Evolutionary conservation across 2,329 filamentous ascomycete genomes (phyloP), one percentile per base, ranked within the genome.

Genomic region (Fusarium sacchari): DNA sequence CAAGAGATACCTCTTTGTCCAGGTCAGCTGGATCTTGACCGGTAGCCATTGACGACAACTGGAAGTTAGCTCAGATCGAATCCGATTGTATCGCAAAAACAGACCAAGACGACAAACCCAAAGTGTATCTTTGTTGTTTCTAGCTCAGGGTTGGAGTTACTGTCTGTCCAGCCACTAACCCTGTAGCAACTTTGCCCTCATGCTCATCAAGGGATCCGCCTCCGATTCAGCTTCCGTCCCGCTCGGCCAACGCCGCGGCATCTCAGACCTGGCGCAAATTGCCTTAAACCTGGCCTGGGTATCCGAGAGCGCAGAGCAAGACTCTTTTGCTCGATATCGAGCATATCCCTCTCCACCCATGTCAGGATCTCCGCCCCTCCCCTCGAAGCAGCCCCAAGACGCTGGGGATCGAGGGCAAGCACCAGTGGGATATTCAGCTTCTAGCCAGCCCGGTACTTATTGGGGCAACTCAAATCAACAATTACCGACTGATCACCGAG

Each of bases 321-420:
- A 87, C 84, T 83, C 85, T 84, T 86, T 85, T 86, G 85, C 86
- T 84, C 86, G 85, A 79, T 84, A 84, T 80, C 85, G 85, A 86
- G 88, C 88, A 81, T 92, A 92, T 84, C 90, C 90, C 81, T 92
- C 91, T 87, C 90, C 91, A 85, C 91, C 91, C 87, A 92, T 92
- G 91, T 92, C 91, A 86, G 90, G 89, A 81, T 91, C 90, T 85
- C 89, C 90, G 79, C 87, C 87, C 77, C 84, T 87, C 78, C 88
- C 89, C 82, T 85, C 86, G 81, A 90, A 88, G 84, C 81, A 83
- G 85, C 86, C 86, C 81, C 87, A 84, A 82, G 88, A 90, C 83
- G 85, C 85, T 79, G 85, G 84, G 82, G 86, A 88, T 82, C 86
- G 87, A 82, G 84, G 85, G 79, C 86, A 87, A 65, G 72, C 64